Evolutionary conservation across 2,329 filamentous ascomycete species (phyloP).

Genomic region (Pseudogymnoascus sp.): DNA sequence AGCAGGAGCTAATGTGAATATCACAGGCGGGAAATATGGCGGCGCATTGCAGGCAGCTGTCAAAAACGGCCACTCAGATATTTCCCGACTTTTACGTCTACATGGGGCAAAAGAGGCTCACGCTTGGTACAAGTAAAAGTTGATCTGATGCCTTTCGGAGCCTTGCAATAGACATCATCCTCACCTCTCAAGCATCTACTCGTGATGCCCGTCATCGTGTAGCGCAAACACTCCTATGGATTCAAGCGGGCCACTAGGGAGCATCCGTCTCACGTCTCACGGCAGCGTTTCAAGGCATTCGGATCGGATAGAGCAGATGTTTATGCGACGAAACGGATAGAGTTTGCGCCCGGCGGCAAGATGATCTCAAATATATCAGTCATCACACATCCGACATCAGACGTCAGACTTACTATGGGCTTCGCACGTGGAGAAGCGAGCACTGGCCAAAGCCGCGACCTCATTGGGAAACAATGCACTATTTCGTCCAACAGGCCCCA

Average conservation of each 20-base stretch:
- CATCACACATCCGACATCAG: neutral
- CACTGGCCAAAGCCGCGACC: neutral
- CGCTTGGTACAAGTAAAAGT: neutral
- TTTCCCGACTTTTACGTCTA: neutral
- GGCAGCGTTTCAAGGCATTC: neutral
- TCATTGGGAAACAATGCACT: neutral
- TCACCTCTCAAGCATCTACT: neutral
- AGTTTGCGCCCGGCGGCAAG: conserved; percentile 2
- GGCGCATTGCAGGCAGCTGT: neutral
- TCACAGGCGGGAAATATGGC: neutral
- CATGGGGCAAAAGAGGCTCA: neutral
- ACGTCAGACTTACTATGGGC: neutral
- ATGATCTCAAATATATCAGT: neutral
- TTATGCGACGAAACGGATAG: conserved; percentile 8
- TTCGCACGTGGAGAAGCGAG: neutral
- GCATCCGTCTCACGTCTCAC: neutral
- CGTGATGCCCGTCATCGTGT: neutral
- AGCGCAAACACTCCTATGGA: neutral
- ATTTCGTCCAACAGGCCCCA: neutral
- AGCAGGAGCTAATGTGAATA: conserved; percentile 9
- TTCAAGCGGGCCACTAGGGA: conserved; percentile 15
- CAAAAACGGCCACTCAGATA: neutral
- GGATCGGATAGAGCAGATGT: conserved; percentile 1
- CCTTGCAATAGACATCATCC: neutral
- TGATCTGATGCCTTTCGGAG: neutral